Evolutionary conservation across 225 moss, liverwort and hornwort species (phyloP), one percentile per base, ranked within the genome.

Genomic region (Marchantia paleacea): DNA sequence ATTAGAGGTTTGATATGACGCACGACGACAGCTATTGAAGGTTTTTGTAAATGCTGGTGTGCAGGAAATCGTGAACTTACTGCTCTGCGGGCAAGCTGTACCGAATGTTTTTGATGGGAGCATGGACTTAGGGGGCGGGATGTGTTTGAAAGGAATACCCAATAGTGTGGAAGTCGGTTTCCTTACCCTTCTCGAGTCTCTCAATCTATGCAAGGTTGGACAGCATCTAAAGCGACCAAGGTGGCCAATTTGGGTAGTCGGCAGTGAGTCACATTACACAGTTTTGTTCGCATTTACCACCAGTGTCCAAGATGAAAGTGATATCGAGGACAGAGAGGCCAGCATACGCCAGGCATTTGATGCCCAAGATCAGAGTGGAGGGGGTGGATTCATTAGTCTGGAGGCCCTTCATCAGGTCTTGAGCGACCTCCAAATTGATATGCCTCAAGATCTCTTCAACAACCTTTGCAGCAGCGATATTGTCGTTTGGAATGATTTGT

Each of bases 161-260:
- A 85, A 89, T 6, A 88, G 82, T 86, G 95, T 95, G 31, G 99
- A 99, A 85, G 95, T 99, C n/a, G 99, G 99, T 14, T 99, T 95
- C 78, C 94, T 99, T 61, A 95, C 95, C 10, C 91, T 94, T 52
- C 90, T 99, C 10, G 99, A 99, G 83, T 91, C 99, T 49, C 88
- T 99, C 78, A 95, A 95, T 80, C 88, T 99, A 12, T 95, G 91
- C 85, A 92, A 99, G 80, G 99, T 99, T 77, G 99, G 99, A 71
- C 99, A 90, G 81, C 90, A 95, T 82, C 82, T 99, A 80, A 99
- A 99, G 75, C 89, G 91, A 78, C 99, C 99, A 15, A 91, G 89
- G 85, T 99, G 99, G 99, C 99, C 99, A 70, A 94, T 99, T 30
- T 99, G 99, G 99, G 95, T 99, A 3, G 91, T 99, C 30, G 99